Evolutionary conservation across 1,139 yeast species (phyloP).

Genomic region (Geotrichum aggregatum): DNA sequence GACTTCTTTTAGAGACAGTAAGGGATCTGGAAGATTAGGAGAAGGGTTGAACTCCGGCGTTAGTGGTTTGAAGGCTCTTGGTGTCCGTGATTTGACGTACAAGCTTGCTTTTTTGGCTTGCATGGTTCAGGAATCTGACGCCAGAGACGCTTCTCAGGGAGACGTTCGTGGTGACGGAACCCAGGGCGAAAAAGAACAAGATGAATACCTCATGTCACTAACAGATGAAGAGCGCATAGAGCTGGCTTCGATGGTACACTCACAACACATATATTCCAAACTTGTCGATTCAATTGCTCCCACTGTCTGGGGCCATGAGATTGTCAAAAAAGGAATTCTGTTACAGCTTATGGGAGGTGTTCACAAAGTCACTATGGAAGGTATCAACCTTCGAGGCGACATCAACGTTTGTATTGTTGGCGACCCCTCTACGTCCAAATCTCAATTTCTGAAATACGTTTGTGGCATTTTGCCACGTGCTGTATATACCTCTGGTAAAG

Average conservation of each 20-base stretch:
- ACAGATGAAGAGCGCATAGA: slow-evolving; percentile 82
- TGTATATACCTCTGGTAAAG: slow-evolving; percentile 96
- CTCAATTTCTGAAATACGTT: slow-evolving; percentile 92
- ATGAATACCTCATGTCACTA: slow-evolving; percentile 69
- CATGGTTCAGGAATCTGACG: slow-evolving; percentile 55
- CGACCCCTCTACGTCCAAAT: slow-evolving; percentile 96
- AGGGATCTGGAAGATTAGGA: slow-evolving; percentile 53
- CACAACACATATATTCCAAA: slow-evolving; percentile 78
- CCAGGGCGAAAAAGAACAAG: slow-evolving; percentile 56
- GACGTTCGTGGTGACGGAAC: slow-evolving; percentile 43
- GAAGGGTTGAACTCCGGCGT: slow-evolving; percentile 84
- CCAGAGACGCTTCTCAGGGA: slow-evolving; percentile 41
- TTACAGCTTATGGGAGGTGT: slow-evolving; percentile 93
- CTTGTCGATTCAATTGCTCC: slow-evolving; percentile 91
- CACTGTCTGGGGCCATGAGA: slow-evolving; percentile 94
- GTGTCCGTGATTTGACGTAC: slow-evolving; percentile 91
- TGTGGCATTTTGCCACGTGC: slow-evolving; percentile 91
- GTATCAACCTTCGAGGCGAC: slow-evolving; percentile 94
- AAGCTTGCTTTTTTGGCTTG: slow-evolving; percentile 88
- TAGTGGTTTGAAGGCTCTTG: slow-evolving; percentile 77
- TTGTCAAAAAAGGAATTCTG: slow-evolving; percentile 85
- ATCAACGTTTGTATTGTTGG: slow-evolving; percentile 96
- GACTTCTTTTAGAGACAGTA: slow-evolving; percentile 65
- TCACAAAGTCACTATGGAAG: slow-evolving; percentile 90
- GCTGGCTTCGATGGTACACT: slow-evolving; percentile 85